Conservation (phyloP, 1,139 yeast genomes). For the Hansenula sp. region DNA sequence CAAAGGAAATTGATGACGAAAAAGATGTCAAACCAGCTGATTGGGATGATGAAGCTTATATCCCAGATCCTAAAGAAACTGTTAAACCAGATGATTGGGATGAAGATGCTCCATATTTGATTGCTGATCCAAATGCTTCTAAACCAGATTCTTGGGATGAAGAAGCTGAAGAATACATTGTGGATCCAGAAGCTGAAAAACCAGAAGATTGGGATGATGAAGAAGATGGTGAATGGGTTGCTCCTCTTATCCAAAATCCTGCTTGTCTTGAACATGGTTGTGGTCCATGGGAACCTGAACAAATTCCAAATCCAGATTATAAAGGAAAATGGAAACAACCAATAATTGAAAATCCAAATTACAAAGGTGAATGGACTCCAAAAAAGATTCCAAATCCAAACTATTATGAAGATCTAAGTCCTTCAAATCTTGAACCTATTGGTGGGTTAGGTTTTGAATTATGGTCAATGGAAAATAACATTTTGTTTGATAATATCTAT, state of each 20-base stretch:
- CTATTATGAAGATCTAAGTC: slow-evolving; percentile 53
- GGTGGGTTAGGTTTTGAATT: slow-evolving; percentile 87
- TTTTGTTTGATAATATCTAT: slow-evolving; percentile 79
- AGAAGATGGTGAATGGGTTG: slow-evolving; percentile 80
- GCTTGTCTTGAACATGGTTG: slow-evolving; percentile 69
- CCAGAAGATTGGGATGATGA: slow-evolving; percentile 86
- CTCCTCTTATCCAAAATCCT: slow-evolving; percentile 70
- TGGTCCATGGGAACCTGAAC: slow-evolving; percentile 68
- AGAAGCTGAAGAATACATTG: slow-evolving; percentile 47
- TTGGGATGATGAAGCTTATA: slow-evolving; percentile 69
- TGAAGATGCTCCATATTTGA: slow-evolving; percentile 52
- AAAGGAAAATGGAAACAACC: slow-evolving; percentile 80
- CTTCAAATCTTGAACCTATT: slow-evolving; percentile 61
- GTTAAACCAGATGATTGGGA: slow-evolving; percentile 83
- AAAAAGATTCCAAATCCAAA: slow-evolving; percentile 63
- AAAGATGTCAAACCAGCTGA: slow-evolving; percentile 63
- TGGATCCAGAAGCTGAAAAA: slow-evolving; percentile 58
- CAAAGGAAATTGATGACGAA: slow-evolving; percentile 57
- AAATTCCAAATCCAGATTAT: slow-evolving; percentile 62
- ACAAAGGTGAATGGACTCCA: slow-evolving; percentile 79
- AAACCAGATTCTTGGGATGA: slow-evolving; percentile 85
- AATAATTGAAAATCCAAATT: slow-evolving; percentile 63
- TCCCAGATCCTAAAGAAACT: slow-evolving; percentile 61
- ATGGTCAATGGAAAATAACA: slow-evolving; percentile 79
- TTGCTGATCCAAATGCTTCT: slow-evolving; percentile 59